Percentiles rank a stretch among this genome's conserved stretches.
phyloP scores from a whole-genome alignment of 805 yeast species.

The Cyberlindnera veronae region DNA sequence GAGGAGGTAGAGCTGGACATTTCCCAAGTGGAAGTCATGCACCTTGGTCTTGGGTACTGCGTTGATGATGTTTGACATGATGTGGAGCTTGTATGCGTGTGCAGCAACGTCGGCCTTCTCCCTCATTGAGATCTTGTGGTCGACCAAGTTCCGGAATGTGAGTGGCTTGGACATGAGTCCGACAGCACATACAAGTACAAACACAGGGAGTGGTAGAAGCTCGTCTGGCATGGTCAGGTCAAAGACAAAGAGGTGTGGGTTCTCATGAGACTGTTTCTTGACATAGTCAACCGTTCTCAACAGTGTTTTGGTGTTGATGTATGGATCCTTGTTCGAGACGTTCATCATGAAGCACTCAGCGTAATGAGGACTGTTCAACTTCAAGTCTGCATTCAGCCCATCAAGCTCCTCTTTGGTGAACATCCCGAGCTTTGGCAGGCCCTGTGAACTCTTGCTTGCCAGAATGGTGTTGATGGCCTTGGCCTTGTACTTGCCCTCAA shows the following conservation, averaged over 20 bases:
- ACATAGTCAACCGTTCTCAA: conserved; percentile 14
- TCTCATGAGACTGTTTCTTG: background rate
- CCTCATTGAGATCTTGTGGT: conserved; percentile 9
- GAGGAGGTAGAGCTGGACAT: conserved; percentile 18
- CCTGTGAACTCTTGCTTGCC: conserved; percentile 6
- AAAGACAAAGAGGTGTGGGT: conserved; percentile 8
- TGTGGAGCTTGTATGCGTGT: conserved; percentile 11
- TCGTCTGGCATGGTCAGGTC: conserved; percentile 12
- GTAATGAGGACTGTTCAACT: conserved; percentile 7
- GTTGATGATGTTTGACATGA: conserved; percentile 14
- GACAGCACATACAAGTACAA: conserved; percentile 14
- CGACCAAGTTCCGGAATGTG: conserved; percentile 13
- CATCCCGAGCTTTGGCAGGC: conserved; percentile 10
- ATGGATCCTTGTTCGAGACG: conserved; percentile 24
- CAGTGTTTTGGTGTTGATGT: conserved; percentile 11
- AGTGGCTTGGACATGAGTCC: conserved; percentile 21
- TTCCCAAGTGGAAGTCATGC: conserved; percentile 14
- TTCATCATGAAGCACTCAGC: conserved; percentile 15
- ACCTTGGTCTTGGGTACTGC: conserved; percentile 12
- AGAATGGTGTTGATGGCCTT: conserved; percentile 13
- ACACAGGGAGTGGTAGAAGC: conserved; percentile 15
- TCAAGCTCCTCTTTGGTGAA: conserved; percentile 10
- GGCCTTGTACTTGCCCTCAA: conserved; percentile 11
- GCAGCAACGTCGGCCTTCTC: conserved; percentile 12
- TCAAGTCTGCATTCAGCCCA: conserved; percentile 7